Percentiles rank a stretch among this genome's conserved stretches.
phyloP scores from a whole-genome alignment of 768 basidiomycete genomes.

The Epithele typhae region DNA sequence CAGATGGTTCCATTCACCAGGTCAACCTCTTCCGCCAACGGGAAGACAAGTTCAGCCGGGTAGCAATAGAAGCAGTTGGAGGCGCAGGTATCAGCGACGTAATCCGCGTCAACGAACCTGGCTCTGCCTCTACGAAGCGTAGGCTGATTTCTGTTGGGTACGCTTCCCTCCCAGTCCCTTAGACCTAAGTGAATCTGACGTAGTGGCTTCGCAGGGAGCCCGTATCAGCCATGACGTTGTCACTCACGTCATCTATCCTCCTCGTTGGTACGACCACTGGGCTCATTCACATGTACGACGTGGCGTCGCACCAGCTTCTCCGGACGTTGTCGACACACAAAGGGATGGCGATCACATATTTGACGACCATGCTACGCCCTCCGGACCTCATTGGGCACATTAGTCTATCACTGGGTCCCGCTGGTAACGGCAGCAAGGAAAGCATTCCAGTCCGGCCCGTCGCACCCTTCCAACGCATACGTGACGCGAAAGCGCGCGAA shows the following conservation, averaged over 20 bases:
- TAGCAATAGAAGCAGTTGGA: slow-evolving; percentile 64
- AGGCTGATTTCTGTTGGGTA: slow-evolving; percentile 73
- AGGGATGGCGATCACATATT: slow-evolving; percentile 61
- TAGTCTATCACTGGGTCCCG: slow-evolving; percentile 43
- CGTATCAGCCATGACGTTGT: slow-evolving; percentile 70
- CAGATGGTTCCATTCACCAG: slow-evolving; percentile 72
- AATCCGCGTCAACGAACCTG: slow-evolving; percentile 61
- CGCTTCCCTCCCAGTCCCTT: slow-evolving; percentile 12
- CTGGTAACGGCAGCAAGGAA: slow-evolving; percentile 41
- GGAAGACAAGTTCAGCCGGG: slow-evolving; percentile 47
- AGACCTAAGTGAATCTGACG: no score
- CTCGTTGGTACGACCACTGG: slow-evolving; percentile 78
- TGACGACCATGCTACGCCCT: slow-evolving; percentile 81
- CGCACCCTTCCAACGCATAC: slow-evolving; percentile 67
- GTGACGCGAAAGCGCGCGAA: slow-evolving; percentile 62
- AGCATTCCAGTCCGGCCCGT: slow-evolving; percentile 63
- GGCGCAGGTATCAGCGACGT: slow-evolving; percentile 68
- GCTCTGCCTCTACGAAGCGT: slow-evolving; percentile 41
- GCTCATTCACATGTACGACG: slow-evolving; percentile 75
- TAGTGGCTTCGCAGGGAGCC: slow-evolving; percentile 47
- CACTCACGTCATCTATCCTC: slow-evolving; percentile 71
- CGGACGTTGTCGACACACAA: slow-evolving; percentile 76
- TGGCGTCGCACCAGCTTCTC: slow-evolving; percentile 86
- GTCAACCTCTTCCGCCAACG: slow-evolving; percentile 71
- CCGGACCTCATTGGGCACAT: slow-evolving; percentile 83